Percentiles rank a stretch among this genome's conserved stretches.
Conservation (phyloP, 306 rosid genomes). For the Oxytropis ochrocephala region DNA sequence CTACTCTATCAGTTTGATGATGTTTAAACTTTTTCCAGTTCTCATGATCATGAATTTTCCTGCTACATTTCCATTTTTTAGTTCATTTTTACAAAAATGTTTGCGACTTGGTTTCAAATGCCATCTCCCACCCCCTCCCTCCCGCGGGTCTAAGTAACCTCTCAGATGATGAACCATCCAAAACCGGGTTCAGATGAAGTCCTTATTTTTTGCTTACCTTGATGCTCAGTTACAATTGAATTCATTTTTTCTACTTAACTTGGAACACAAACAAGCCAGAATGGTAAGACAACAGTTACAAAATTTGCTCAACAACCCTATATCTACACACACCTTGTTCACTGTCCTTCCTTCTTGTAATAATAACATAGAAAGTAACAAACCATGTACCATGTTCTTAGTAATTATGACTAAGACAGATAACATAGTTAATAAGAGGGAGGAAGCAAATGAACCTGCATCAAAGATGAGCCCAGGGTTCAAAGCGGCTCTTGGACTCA, state of each 20-base stretch:
- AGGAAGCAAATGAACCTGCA: constrained; percentile 50
- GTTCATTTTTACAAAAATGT: neutral
- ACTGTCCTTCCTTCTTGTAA: neutral
- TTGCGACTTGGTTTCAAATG: neutral
- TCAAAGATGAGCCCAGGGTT: constrained; percentile 97
- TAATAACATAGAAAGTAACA: neutral
- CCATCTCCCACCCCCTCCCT: neutral
- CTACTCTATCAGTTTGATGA: neutral
- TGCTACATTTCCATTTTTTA: neutral
- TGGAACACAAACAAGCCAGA: neutral
- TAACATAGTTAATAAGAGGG: neutral
- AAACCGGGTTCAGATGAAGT: neutral
- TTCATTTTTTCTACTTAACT: neutral
- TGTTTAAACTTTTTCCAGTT: neutral
- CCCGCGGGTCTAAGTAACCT: neutral
- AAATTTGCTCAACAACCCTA: neutral
- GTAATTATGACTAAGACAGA: neutral
- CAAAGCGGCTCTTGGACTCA: constrained; percentile 85
- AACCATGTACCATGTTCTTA: neutral
- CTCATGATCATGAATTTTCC: neutral
- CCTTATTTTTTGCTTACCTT: neutral
- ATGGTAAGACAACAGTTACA: neutral
- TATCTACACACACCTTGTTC: neutral
- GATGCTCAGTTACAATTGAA: neutral
- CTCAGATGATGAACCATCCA: neutral